phyloP scores from a whole-genome alignment of 768 basidiomycete species.

The Mycena metata region DNA sequence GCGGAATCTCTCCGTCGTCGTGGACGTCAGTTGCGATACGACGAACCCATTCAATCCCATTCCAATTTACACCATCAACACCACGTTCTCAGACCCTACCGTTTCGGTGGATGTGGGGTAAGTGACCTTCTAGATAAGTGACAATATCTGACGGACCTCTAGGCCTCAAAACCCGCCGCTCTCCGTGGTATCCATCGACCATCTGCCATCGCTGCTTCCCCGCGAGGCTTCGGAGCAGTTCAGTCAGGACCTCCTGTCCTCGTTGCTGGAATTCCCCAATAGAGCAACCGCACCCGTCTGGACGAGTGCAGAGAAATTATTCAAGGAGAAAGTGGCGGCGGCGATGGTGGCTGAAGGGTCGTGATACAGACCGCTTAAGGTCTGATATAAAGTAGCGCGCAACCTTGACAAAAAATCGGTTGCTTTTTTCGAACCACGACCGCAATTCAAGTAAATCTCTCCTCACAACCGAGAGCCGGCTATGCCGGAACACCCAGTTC shows the following conservation, averaged over 20 bases:
- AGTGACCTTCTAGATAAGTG: constrained; percentile 46
- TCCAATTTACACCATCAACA: constrained; percentile 94
- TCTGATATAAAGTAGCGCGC: too few species aligned
- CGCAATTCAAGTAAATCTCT: too few species aligned
- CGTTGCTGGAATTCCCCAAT: constrained; percentile 71
- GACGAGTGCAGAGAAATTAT: constrained; percentile 88
- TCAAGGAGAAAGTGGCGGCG: constrained; percentile 66
- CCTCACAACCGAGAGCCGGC: too few species aligned
- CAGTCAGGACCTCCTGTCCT: constrained; percentile 62
- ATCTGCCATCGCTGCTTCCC: constrained; percentile 94
- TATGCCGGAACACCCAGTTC: too few species aligned
- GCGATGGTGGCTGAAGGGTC: constrained; percentile 40
- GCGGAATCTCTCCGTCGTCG: constrained; percentile 85
- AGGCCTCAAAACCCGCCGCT: constrained; percentile 77
- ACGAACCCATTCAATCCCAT: constrained; percentile 99
- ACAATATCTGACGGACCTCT: constrained; percentile 29
- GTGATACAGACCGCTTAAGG: too few species aligned
- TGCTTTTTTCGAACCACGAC: too few species aligned
- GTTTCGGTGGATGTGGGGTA: constrained; percentile 87
- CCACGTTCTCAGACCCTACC: constrained; percentile 92
- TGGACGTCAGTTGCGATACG: constrained; percentile 99
- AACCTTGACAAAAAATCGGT: too few species aligned
- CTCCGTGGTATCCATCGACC: constrained; percentile 94
- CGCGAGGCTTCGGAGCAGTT: constrained; percentile 98
- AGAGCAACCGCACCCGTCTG: constrained; percentile 81